Evolutionary conservation across 2,329 filamentous ascomycete species (phyloP).

Genomic region (Ophiostoma ips): DNA sequence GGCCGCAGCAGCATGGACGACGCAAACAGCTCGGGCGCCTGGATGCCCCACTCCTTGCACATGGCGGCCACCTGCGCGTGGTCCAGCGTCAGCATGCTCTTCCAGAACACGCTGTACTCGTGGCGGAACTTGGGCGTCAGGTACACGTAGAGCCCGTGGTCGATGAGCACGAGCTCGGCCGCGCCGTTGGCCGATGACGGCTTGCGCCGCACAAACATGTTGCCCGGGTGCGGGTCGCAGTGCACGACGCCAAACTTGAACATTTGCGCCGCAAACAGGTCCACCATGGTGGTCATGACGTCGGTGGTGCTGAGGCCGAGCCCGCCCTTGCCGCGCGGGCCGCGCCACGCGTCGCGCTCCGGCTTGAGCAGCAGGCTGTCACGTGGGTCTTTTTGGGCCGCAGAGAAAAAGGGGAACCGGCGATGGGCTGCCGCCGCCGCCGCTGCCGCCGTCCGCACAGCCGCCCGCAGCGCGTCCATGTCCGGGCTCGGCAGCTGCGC

Average conservation of each 20-base stretch:
- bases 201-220: conserved; percentile 84
- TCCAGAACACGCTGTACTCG: conserved; percentile 87
- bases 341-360: conserved; percentile 64
- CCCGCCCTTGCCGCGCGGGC: conserved; percentile 57
- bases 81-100: conserved; percentile 84
- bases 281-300: conserved; percentile 93
- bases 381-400: conserved; percentile 28
- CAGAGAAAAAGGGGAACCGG: too few relatives aligned
- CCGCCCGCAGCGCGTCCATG: conserved; percentile 29
- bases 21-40: conserved; percentile 80
- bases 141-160: conserved; percentile 91
- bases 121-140: conserved; percentile 73
- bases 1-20: conserved; percentile 80
- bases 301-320: conserved; percentile 70
- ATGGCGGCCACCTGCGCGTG: conserved; percentile 63
- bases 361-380: conserved; percentile 66
- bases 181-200: conserved; percentile 71
- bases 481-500: conserved; percentile 41
- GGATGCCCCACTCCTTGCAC: conserved; percentile 72
- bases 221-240: conserved; percentile 93
- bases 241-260: conserved; percentile 94
- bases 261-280: conserved; percentile 94
- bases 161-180: conserved; percentile 85
- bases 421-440: conserved; percentile 22
- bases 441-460: conserved; percentile 26